phyloP scores from a whole-genome alignment of 768 basidiomycete species.

The Boletus coccyginus region DNA sequence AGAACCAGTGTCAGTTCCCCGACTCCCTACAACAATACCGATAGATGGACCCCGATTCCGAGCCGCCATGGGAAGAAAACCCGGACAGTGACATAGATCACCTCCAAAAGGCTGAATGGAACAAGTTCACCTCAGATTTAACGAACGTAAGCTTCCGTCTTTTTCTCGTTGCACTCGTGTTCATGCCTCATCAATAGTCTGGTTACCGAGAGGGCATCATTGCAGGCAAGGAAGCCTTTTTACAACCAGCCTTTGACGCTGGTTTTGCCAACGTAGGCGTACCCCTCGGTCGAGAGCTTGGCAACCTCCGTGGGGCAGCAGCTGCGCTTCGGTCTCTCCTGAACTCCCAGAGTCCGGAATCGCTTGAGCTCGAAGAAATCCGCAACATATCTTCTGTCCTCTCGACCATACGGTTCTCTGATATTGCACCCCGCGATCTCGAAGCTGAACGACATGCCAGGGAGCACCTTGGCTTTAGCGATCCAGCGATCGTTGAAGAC shows the following conservation, averaged over 20 bases:
- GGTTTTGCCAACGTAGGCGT: slow-evolving; percentile 75
- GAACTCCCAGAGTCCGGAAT: slow-evolving; percentile 24
- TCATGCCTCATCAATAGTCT: slow-evolving; percentile 44
- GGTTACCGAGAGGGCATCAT: slow-evolving; percentile 98
- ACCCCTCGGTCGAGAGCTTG: slow-evolving; percentile 75
- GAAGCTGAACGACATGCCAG: slow-evolving; percentile 78
- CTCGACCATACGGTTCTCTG: slow-evolving; percentile 58
- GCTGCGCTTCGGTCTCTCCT: slow-evolving; percentile 63
- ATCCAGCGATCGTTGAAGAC: slow-evolving; percentile 31
- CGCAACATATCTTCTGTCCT: slow-evolving; percentile 57
- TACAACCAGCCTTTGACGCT: slow-evolving; percentile 89
- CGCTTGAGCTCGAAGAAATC: slow-evolving; percentile 38
- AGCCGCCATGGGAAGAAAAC: slow-evolving; percentile 56
- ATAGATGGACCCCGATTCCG: slow-evolving; percentile 35
- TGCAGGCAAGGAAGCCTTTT: slow-evolving; percentile 80
- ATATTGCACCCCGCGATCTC: slow-evolving; percentile 71
- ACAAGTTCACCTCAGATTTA: slow-evolving; percentile 63
- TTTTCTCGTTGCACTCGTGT: background rate
- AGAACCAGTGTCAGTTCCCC: too few relatives aligned
- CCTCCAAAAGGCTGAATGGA: slow-evolving; percentile 58
- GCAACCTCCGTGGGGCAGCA: slow-evolving; percentile 69
- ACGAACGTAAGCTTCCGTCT: slow-evolving; percentile 51
- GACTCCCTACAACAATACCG: too few relatives aligned
- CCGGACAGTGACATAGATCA: slow-evolving; percentile 25
- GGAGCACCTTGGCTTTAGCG: slow-evolving; percentile 50